Conservation (phyloP, 306 rosid species). For the Purshia tridentata region DNA sequence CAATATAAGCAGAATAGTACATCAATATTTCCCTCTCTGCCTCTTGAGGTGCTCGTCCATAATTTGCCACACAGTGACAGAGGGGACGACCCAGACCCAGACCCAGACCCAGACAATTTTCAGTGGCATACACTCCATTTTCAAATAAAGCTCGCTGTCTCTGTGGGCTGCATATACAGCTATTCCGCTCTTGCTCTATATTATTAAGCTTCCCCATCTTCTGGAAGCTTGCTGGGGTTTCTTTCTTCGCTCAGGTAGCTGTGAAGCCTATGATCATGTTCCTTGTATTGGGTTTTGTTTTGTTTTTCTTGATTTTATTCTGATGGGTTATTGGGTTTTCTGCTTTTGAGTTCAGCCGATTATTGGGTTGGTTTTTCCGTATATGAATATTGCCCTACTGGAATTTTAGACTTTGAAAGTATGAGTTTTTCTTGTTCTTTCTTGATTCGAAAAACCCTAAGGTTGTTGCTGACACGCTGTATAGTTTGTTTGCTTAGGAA, state of each 20-base stretch:
- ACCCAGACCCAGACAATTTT: background rate
- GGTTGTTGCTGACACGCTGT: background rate
- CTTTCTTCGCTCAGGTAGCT: slow-evolving; percentile 2
- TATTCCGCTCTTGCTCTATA: background rate
- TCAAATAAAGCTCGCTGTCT: background rate
- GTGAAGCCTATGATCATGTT: background rate
- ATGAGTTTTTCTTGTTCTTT: slow-evolving; percentile 1
- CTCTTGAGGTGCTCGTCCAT: background rate
- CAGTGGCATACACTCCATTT: background rate
- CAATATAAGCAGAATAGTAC: background rate
- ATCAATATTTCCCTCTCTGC: slow-evolving; percentile 1
- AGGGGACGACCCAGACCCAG: slow-evolving; percentile 14
- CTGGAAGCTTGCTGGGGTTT: background rate
- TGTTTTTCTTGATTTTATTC: background rate
- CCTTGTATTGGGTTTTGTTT: background rate
- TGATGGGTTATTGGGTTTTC: background rate
- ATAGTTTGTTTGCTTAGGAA: background rate
- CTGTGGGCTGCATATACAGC: background rate
- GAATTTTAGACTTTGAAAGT: slow-evolving; percentile 5
- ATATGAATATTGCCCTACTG: background rate
- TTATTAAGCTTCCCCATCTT: background rate
- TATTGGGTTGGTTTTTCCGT: background rate
- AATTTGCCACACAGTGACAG: slow-evolving; percentile 22
- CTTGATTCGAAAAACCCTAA: slow-evolving; percentile 12
- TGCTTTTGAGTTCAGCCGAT: background rate